Base-by-base conservation (phyloP, 2,329 filamentous ascomycete genomes). In the Phoma sp. region DNA sequence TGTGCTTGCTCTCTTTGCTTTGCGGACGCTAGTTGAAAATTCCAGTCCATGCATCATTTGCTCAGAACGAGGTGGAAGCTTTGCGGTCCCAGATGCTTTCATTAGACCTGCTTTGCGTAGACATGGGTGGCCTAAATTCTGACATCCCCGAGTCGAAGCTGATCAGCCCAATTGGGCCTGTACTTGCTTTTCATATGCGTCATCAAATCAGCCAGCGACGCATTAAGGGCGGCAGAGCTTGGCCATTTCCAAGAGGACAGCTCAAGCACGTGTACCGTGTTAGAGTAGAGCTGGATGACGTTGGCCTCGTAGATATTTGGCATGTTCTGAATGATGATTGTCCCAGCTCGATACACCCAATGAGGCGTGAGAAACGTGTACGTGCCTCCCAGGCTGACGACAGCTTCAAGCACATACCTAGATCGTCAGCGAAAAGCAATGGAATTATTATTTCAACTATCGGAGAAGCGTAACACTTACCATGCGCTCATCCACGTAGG, bases 291-390 rank as follows among this genome's bases (percentile, higher is more conserved):
- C 35, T 71, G 68, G 10, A 72, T 68, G 3, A 74, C 62, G 35
- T 74, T 68, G 8, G 53, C 66, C 2, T 64, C 66, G 11, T 67
- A 66, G 30, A 73, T 66, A 5, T 58, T 41, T 4, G 66, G 63
- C 46, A 73, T 69, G 47, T 68, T 69, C 29, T 74, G 65, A 24
- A 74, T 66, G 23, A 74, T 49, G 3, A 72, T 62, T 0, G 66
- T 69, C 3, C 65, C 69, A 7, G 71, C 70, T 41, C 65, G 62
- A 49, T 71, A 73, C 1, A 74, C 70, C 71, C 71, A 74, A 47
- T 74, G 69, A 11, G 71, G 71, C 1, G 71, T 74, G 6, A 70
- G 48, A 35, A 67, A 74, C 4, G 64, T 64, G 55, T 74, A 69
- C 7, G 72, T 64, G 40, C 62, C 62, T 8, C 69, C 70, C 2